Percentiles rank a stretch among this genome's conserved stretches.
Conservation (phyloP, 768 basidiomycete species). For the Termitomyces heimii region DNA sequence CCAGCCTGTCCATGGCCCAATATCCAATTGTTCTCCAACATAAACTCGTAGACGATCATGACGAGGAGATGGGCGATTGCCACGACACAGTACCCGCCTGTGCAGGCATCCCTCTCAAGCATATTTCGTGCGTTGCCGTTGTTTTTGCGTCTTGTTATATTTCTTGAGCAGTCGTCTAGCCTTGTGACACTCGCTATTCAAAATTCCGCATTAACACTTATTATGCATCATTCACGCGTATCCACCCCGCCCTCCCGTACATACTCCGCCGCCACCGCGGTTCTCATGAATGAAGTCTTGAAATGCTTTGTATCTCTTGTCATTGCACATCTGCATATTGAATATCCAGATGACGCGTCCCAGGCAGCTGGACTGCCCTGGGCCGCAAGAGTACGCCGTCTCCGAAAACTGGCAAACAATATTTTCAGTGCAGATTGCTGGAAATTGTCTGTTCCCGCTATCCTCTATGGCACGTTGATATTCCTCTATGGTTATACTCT, state of each 20-base stretch:
- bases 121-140: constrained; percentile 59
- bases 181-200: constrained; percentile 85
- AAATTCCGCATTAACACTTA: constrained; percentile 85
- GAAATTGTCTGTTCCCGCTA: constrained; percentile 95
- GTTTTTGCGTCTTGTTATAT: background rate
- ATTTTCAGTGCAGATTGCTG: constrained; percentile 91
- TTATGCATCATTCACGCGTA: constrained; percentile 96
- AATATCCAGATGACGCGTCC: constrained; percentile 24
- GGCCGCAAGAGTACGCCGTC: constrained; percentile 18
- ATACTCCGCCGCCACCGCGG: constrained; percentile 93
- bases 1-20: constrained; percentile 14
- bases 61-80: constrained; percentile 38
- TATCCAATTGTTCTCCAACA: constrained; percentile 10
- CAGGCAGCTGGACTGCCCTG: constrained; percentile 19
- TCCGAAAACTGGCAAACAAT: constrained; percentile 55
- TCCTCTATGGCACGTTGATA: constrained; percentile 67
- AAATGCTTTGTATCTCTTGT: constrained; percentile 85
- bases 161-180: constrained; percentile 25
- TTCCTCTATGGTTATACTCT: background rate
- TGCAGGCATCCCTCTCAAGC: constrained; percentile 72
- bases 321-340: constrained; percentile 72
- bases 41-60: constrained; percentile 25
- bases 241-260: constrained; percentile 66
- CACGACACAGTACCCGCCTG: constrained; percentile 41
- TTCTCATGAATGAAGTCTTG: constrained; percentile 89